A percentile compares a stretch with the other conserved stretches of the same genome.
Conservation (phyloP, 768 basidiomycete genomes). For the Lactifluus rugatus region DNA sequence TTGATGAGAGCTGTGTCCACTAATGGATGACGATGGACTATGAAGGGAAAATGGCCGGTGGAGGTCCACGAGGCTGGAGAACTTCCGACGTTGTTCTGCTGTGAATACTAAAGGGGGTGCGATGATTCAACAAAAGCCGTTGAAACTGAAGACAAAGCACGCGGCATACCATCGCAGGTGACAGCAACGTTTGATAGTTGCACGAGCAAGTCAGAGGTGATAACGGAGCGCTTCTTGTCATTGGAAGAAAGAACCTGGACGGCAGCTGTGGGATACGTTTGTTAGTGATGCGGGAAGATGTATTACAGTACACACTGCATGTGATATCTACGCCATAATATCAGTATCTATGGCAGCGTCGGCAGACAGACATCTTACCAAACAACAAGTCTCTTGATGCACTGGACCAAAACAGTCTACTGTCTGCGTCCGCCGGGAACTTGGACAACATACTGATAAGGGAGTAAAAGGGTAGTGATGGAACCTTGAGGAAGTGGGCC, state of each 20-base stretch:
- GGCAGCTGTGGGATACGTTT: conserved; percentile 11
- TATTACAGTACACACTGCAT: conserved; percentile 1
- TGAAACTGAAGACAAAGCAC: neutral
- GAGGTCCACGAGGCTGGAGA: conserved; percentile 5
- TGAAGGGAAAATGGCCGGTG: conserved; percentile 13
- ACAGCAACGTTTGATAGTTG: conserved; percentile 14
- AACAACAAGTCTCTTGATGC: conserved; percentile 55
- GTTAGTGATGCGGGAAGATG: neutral
- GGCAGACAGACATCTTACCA: conserved; percentile 34
- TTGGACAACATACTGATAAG: conserved; percentile 66
- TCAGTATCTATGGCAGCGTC: neutral
- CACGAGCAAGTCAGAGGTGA: conserved; percentile 11
- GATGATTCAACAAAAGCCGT: neutral
- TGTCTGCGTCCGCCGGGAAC: conserved; percentile 69
- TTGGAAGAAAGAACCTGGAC: conserved; percentile 14
- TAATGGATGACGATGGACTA: conserved; percentile 17
- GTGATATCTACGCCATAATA: conserved; percentile 11
- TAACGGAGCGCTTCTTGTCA: conserved; percentile 9
- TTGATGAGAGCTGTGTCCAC: conserved; percentile 14
- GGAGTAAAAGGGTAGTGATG: conserved; percentile 72
- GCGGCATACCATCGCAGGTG: conserved; percentile 12
- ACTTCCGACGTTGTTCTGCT: conserved; percentile 10
- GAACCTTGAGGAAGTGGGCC: conserved; percentile 84
- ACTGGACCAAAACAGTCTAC: conserved; percentile 64
- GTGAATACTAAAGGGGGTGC: conserved; percentile 13